Base-by-base conservation (phyloP, 73 alveolate species). In the Paramecium primaurelia region DNA sequence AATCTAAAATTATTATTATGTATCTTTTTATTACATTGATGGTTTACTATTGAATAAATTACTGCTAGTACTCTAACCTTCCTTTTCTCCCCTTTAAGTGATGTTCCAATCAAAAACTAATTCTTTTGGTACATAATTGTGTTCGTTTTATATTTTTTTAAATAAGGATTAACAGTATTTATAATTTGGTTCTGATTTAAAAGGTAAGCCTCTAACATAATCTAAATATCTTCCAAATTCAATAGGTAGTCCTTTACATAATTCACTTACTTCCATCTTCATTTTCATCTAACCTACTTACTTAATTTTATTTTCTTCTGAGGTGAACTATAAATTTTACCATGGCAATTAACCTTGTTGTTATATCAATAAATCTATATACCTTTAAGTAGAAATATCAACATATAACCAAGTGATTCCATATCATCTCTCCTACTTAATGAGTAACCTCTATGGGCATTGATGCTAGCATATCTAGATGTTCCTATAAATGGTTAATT, bases 261-360 rank as follows among this genome's bases (percentile, higher is more conserved):
- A 68, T 95, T 98, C 54, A 58, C 95, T 98, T 49, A 96, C 68
- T 9, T 98, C 93, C 12, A 98, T 96, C 59, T 95, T 84, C 90
- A 88, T 80, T 92, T 97, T 97, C 98, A 92, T 95, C 44, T 95
- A 96, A 93, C 92, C 92, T 58, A 98, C 95, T 86, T 93, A 95
- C 92, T 96, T 95, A 91, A 96, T 96, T 92, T 98, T 98, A 71
- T 98, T 98, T 64, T 96, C 95, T 92, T 95, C 97, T 4, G 97
- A 91, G 77, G 95, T 92, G 1, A 98, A 98, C 92, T 93, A 75
- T 89, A 95, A 93, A 7, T 99, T 99, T 83, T 96, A 97, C 99
- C 99, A 98, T 40, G 99, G 99, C 47, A 94, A 64, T 59, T 73
- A 71, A 25, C 97, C 77, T 59, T 26, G n/a, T n/a, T n/a, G n/a